Evolutionary conservation across 1,139 yeast genomes (phyloP).

Genomic region (Pichia terricola): DNA sequence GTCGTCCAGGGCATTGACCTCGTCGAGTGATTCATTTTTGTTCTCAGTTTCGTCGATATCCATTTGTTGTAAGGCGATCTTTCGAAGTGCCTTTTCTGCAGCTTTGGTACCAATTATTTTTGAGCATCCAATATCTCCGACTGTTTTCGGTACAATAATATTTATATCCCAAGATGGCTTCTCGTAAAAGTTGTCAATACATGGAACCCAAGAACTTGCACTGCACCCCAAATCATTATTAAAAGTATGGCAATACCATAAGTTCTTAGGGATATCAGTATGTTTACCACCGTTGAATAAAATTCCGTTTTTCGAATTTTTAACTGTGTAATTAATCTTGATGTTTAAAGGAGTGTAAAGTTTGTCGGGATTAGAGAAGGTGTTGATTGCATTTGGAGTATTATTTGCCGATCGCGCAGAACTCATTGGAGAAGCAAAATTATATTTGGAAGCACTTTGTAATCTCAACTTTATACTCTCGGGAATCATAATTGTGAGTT

Average conservation of each 20-base stretch:
- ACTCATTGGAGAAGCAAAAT: conserved; percentile 32
- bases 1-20: conserved; percentile 5
- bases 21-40: neutral
- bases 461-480: conserved; percentile 54
- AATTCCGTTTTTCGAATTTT: conserved; percentile 67
- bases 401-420: conserved; percentile 26
- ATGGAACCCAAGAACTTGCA: conserved; percentile 95
- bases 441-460: conserved; percentile 41
- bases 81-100: conserved; percentile 22
- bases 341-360: conserved; percentile 66
- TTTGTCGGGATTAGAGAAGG: conserved; percentile 28
- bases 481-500: conserved; percentile 63
- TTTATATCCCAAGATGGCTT: conserved; percentile 90
- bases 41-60: conserved; percentile 11
- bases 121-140: conserved; percentile 53
- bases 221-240: conserved; percentile 72
- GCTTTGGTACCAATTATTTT: conserved; percentile 26
- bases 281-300: conserved; percentile 51
- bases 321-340: conserved; percentile 56
- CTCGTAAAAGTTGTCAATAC: conserved; percentile 83
- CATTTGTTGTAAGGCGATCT: conserved; percentile 27
- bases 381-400: conserved; percentile 33
- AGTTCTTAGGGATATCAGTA: conserved; percentile 28
- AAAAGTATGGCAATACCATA: conserved; percentile 82
- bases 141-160: conserved; percentile 69